Evolutionary conservation across 2,329 filamentous ascomycete genomes (phyloP).

Genomic region (Xylariaceae sp.): DNA sequence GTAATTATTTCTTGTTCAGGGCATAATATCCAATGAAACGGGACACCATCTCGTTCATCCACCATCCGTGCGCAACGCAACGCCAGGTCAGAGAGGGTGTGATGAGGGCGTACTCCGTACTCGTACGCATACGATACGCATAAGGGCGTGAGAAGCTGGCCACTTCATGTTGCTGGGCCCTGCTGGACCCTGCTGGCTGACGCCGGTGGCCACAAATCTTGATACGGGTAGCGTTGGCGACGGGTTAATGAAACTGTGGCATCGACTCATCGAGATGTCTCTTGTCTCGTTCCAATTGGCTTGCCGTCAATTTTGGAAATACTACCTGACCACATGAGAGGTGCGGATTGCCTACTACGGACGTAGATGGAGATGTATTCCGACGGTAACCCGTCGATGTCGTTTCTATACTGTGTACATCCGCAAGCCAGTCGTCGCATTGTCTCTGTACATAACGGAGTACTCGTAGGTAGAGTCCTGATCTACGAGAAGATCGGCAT

Average conservation of each 20-base stretch:
- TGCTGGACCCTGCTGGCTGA: neutral
- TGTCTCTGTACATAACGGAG: neutral
- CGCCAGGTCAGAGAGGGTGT: neutral
- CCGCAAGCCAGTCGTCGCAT: neutral
- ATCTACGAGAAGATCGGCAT: neutral
- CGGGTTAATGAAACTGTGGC: constrained; percentile 6
- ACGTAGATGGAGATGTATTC: neutral
- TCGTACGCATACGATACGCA: too few species aligned
- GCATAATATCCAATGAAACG: constrained; percentile 10
- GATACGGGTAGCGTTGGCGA: constrained; percentile 1
- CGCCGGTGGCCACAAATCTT: constrained; percentile 4
- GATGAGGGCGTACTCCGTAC: too few species aligned
- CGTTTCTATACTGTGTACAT: neutral
- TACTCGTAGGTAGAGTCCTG: neutral
- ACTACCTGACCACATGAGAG: neutral
- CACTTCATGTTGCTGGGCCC: neutral
- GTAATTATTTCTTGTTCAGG: constrained; percentile 9
- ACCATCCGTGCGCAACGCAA: too few species aligned
- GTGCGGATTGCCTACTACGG: too few species aligned
- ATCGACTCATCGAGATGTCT: neutral
- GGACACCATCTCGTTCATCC: neutral
- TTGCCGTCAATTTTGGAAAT: neutral
- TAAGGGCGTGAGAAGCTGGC: neutral
- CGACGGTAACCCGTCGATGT: neutral
- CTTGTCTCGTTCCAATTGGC: constrained; percentile 1